A percentile compares a stretch with the other conserved stretches of the same genome.
Conservation (phyloP, 805 yeast genomes). For the Yamadazyma philogaea region DNA sequence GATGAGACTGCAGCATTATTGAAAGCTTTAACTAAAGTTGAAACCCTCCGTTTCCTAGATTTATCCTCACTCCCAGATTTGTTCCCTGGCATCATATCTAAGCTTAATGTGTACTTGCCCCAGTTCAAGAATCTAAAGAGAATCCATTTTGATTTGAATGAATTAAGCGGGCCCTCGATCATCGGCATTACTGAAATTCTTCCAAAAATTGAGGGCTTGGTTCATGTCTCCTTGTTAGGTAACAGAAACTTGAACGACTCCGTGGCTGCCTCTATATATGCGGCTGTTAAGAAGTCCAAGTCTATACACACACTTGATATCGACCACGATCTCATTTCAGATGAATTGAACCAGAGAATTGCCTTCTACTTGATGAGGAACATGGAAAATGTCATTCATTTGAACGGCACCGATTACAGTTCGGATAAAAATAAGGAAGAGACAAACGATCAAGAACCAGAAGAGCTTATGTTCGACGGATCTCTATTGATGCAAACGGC, state of each 20-base stretch:
- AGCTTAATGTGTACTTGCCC: conserved; percentile 45
- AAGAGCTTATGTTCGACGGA: conserved; percentile 73
- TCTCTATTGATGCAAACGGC: conserved; percentile 72
- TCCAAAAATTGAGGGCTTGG: conserved; percentile 45
- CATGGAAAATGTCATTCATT: conserved; percentile 38
- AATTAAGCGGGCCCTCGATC: conserved; percentile 44
- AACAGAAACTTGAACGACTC: conserved; percentile 43
- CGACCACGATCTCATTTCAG: conserved; percentile 51
- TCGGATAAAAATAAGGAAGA: background rate
- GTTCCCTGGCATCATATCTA: conserved; percentile 49
- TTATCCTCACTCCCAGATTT: conserved; percentile 50
- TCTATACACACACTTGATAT: conserved; percentile 51
- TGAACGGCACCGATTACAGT: background rate
- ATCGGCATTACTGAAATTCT: conserved; percentile 48
- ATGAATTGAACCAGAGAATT: conserved; percentile 50
- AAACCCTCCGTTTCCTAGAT: conserved; percentile 48
- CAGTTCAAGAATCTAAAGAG: conserved; percentile 44
- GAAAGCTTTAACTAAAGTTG: conserved; percentile 33
- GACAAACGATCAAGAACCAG: conserved; percentile 43
- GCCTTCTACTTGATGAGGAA: conserved; percentile 57
- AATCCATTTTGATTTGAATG: conserved; percentile 54
- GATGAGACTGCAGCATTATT: conserved; percentile 37
- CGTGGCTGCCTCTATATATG: conserved; percentile 48
- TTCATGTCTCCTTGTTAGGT: conserved; percentile 55
- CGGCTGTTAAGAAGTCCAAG: conserved; percentile 45